Evolutionary conservation across 2,329 filamentous ascomycete species (phyloP).

Genomic region (Escovopsis weberi): DNA sequence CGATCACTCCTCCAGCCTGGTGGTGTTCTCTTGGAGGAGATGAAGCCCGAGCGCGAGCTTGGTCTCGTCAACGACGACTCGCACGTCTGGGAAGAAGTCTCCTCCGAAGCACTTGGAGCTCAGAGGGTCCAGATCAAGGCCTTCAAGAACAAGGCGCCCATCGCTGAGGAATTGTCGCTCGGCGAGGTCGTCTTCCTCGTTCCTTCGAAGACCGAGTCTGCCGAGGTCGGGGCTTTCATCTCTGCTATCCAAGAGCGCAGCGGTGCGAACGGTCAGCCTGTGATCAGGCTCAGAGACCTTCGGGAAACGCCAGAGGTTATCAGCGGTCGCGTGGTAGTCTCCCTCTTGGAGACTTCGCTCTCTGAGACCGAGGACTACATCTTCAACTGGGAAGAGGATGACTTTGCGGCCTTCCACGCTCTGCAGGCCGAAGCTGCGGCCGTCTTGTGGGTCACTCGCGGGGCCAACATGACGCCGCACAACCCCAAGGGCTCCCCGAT

Average conservation of each 20-base stretch:
- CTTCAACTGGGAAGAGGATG: slow-evolving; percentile 22
- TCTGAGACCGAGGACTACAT: slow-evolving; percentile 13
- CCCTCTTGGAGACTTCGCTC: slow-evolving; percentile 29
- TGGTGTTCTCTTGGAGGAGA: slow-evolving; percentile 15
- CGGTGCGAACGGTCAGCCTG: too few relatives aligned
- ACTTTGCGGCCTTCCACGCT: slow-evolving; percentile 26
- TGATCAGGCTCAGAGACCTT: slow-evolving; percentile 3
- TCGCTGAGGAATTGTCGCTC: neutral
- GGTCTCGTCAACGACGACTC: neutral
- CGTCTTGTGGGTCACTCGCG: slow-evolving; percentile 33
- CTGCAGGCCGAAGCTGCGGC: slow-evolving; percentile 23
- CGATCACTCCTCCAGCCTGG: slow-evolving; percentile 13
- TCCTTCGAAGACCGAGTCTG: neutral
- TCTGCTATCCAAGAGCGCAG: neutral
- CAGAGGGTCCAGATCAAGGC: neutral
- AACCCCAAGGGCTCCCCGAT: slow-evolving; percentile 25
- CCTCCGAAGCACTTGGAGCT: too few relatives aligned
- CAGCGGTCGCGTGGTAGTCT: slow-evolving; percentile 23
- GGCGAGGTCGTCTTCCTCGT: neutral
- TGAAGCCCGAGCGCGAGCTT: neutral
- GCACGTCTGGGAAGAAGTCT: neutral
- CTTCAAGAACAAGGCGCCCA: neutral
- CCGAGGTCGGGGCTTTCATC: neutral
- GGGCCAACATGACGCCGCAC: slow-evolving; percentile 21
- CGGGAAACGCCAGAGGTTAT: slow-evolving; percentile 7